Conservation (phyloP, 2,329 filamentous ascomycete genomes). For the Apiospora rasikravindrae region DNA sequence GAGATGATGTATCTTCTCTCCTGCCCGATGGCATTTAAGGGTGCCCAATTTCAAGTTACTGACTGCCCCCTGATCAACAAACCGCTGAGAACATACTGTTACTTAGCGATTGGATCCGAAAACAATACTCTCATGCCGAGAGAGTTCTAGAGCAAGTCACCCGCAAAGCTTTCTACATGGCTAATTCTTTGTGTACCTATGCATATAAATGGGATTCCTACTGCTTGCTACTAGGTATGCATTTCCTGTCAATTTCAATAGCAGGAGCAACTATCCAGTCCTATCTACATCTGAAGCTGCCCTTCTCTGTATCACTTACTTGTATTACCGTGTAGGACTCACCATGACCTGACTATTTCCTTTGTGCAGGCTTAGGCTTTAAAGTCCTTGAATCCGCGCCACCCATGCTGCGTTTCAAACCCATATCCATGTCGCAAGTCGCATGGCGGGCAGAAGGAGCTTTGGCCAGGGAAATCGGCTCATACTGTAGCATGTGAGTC, state of each 20-base stretch:
- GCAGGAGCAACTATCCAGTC: background rate
- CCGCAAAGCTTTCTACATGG: background rate
- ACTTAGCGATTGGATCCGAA: background rate
- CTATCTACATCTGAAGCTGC: background rate
- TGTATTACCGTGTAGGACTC: background rate
- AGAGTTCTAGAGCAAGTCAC: background rate
- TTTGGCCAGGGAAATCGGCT: background rate
- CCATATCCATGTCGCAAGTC: conserved; percentile 11
- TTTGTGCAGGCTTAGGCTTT: conserved; percentile 3
- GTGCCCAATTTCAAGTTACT: background rate
- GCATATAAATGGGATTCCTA: background rate
- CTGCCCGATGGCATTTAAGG: background rate
- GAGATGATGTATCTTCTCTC: background rate
- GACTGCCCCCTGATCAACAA: conserved; percentile 8
- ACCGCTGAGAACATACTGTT: background rate
- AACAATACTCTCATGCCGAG: background rate
- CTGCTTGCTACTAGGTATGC: background rate
- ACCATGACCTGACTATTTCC: background rate
- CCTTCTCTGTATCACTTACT: background rate
- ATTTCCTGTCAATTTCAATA: background rate
- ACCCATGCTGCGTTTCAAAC: conserved; percentile 8
- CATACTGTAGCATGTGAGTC: background rate
- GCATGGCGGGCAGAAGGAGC: background rate
- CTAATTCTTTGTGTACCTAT: background rate
- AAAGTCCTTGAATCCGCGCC: conserved; percentile 8